Evolutionary conservation across 2,329 filamentous ascomycete genomes (phyloP).

Genomic region (Neofusicoccum cordaticola): DNA sequence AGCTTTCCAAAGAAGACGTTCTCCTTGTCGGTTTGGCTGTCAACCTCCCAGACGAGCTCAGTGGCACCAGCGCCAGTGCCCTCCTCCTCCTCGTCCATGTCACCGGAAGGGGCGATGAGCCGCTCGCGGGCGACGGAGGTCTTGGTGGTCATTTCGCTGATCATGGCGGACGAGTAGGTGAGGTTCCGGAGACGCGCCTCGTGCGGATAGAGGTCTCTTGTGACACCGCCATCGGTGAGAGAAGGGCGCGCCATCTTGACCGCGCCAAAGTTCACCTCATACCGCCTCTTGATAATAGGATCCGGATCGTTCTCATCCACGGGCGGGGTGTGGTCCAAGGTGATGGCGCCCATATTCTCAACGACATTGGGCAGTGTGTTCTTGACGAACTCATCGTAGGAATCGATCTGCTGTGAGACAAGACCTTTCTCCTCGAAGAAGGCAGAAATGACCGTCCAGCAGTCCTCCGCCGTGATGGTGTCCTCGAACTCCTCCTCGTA

Average conservation of each 20-base stretch:
- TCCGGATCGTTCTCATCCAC: conserved; percentile 68
- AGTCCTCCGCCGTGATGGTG: conserved; percentile 91
- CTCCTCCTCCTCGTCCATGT: conserved; percentile 62
- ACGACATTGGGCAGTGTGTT: conserved; percentile 94
- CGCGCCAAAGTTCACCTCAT: conserved; percentile 91
- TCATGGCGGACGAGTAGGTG: conserved; percentile 90
- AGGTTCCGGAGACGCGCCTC: conserved; percentile 94
- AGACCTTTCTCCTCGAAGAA: conserved; percentile 97
- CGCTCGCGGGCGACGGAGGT: conserved; percentile 80
- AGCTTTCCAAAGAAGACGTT: conserved; percentile 92
- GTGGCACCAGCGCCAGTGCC: conserved; percentile 30
- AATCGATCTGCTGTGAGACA: conserved; percentile 96
- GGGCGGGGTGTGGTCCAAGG: conserved; percentile 89
- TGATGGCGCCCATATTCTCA: conserved; percentile 84
- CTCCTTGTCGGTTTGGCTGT: conserved; percentile 48
- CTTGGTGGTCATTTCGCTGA: conserved; percentile 82
- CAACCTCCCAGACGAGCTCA: conserved; percentile 48
- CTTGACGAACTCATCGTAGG: conserved; percentile 94
- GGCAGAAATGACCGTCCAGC: conserved; percentile 94
- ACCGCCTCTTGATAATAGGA: conserved; percentile 81
- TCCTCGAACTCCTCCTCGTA: conserved; percentile 51
- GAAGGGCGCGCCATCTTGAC: conserved; percentile 86
- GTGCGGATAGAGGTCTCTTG: conserved; percentile 82
- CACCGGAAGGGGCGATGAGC: conserved; percentile 58
- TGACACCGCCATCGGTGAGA: conserved; percentile 86